Conservation (phyloP, 163 green algal species). For the Scenedesmus sp. region DNA sequence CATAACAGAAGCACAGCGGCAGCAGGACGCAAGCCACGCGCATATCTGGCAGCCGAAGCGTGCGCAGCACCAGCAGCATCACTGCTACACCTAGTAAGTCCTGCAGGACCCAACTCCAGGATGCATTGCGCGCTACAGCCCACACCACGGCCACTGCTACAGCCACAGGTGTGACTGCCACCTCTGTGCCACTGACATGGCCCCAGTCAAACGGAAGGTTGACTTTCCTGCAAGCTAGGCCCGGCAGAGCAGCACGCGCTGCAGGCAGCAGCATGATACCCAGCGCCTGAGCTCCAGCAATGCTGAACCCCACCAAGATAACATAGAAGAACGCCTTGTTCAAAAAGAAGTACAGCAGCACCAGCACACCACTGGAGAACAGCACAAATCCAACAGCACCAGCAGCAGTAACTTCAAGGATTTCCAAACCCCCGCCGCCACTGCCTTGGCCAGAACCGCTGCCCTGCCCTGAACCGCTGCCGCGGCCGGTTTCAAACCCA, state of each 20-base stretch:
- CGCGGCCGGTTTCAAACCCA: slow-evolving; percentile 2
- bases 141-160: slow-evolving; percentile 61
- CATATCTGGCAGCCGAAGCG: slow-evolving; percentile 75
- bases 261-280: slow-evolving; percentile 51
- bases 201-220: slow-evolving; percentile 43
- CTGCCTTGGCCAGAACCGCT: background rate
- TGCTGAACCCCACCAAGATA: slow-evolving; percentile 67
- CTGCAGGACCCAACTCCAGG: slow-evolving; percentile 80
- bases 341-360: slow-evolving; percentile 87
- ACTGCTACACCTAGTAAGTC: slow-evolving; percentile 80
- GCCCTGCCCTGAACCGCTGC: background rate
- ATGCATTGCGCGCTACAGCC: slow-evolving; percentile 52
- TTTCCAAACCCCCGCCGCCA: slow-evolving; percentile 11
- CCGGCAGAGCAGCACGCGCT: background rate
- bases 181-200: background rate
- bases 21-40: slow-evolving; percentile 88
- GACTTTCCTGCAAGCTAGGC: background rate
- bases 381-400: slow-evolving; percentile 79
- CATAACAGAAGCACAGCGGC: slow-evolving; percentile 83
- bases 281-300: slow-evolving; percentile 63
- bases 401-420: slow-evolving; percentile 65
- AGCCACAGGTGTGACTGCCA: slow-evolving; percentile 40
- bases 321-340: slow-evolving; percentile 74
- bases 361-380: slow-evolving; percentile 74
- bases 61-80: slow-evolving; percentile 82